A percentile compares a stretch with the other conserved stretches of the same genome.
These are phyloP conservation scores for Acanthamoeba royreba DNA, from an alignment of 208 protist species.

Conservation along the genomic window DNA sequence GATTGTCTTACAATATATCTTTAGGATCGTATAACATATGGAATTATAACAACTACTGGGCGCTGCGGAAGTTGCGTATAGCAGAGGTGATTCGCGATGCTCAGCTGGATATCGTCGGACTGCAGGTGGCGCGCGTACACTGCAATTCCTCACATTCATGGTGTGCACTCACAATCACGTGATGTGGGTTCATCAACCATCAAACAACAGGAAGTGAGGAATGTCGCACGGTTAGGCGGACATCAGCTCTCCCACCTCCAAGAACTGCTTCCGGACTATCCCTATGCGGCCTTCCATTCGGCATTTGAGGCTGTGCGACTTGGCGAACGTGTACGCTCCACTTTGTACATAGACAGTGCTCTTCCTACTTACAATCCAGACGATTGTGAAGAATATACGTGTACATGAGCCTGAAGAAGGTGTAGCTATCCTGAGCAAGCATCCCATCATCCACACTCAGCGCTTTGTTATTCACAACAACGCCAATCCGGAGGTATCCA, in stretches of 20 bases:
- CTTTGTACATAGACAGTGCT: no score
- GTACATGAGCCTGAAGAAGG: not conserved
- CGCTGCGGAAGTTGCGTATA: not conserved
- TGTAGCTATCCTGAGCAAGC: not conserved
- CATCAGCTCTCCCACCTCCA: not conserved
- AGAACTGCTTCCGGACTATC: not conserved
- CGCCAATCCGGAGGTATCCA: not conserved
- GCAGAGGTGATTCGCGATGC: not conserved
- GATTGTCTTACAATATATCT: no score
- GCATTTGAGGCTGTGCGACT: no score
- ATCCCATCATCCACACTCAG: not conserved
- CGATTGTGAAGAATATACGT: not conserved
- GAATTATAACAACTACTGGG: not conserved
- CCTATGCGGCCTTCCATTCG: not conserved
- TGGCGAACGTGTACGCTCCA: no score
- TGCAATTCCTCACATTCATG: no score
- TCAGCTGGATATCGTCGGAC: not conserved
- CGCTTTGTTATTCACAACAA: not conserved
- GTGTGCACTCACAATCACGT: no score
- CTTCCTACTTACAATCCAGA: no score
- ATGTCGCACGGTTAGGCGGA: not conserved
- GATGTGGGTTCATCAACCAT: no score
- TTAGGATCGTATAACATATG: not conserved
- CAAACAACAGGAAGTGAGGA: not conserved
- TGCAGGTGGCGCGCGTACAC: not conserved